phyloP scores from a whole-genome alignment of 2,329 filamentous ascomycete species.

The Ophiognomonia clavigignenti-juglandacearum region DNA sequence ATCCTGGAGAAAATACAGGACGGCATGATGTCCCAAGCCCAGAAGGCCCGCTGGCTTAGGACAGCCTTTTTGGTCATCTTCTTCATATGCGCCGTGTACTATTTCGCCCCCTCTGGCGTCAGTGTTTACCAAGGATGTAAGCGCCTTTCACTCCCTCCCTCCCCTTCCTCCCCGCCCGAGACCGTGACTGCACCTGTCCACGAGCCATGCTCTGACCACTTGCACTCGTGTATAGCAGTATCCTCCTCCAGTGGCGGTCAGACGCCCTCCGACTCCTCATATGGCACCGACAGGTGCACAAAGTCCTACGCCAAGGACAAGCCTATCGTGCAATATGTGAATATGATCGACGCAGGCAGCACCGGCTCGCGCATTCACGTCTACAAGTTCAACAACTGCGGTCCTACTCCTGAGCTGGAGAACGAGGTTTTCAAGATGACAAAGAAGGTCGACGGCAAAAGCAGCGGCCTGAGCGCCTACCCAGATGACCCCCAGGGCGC shows the following conservation, averaged over 20 bases:
- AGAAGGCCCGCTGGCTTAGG: constrained; percentile 62
- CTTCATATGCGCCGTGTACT: constrained; percentile 59
- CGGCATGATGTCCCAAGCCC: constrained; percentile 58
- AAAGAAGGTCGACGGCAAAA: constrained; percentile 67
- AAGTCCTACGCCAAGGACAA: constrained; percentile 82
- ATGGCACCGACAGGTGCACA: constrained; percentile 70
- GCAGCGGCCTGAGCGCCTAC: constrained; percentile 74
- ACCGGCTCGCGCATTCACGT: constrained; percentile 97
- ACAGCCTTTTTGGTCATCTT: constrained; percentile 57
- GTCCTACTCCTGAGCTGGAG: constrained; percentile 89
- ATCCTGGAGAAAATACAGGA: constrained; percentile 52
- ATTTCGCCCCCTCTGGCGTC: constrained; percentile 54
- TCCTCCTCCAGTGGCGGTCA: constrained; percentile 39
- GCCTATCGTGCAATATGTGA: constrained; percentile 91
- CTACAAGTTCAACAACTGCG: constrained; percentile 99
- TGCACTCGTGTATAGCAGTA: not conserved
- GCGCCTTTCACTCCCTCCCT: constrained; percentile 6
- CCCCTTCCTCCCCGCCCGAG: not conserved
- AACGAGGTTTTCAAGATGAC: constrained; percentile 92
- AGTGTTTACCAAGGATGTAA: constrained; percentile 47
- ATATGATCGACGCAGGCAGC: constrained; percentile 98
- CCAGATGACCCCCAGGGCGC: constrained; percentile 80
- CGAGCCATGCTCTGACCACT: not conserved
- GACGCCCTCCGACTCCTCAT: constrained; percentile 53
- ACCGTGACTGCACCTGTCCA: too few species aligned